Evolutionary conservation across 1,284 basidiomycete genomes (phyloP).

Genomic region (Crepidotus sp.): DNA sequence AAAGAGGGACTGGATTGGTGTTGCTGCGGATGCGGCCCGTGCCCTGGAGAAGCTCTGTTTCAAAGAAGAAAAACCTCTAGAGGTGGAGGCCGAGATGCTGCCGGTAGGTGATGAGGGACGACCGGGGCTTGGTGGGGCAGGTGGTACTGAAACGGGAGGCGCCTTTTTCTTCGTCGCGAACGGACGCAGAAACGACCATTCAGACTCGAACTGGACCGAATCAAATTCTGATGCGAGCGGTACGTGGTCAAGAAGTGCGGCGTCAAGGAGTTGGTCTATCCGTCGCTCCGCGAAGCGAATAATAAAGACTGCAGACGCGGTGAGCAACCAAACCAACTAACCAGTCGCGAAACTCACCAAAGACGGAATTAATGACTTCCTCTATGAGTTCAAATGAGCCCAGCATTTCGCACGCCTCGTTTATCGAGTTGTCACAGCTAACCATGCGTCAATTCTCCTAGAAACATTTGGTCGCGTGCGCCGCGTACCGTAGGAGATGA

Average conservation of each 20-base stretch:
- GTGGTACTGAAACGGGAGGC: conserved; percentile 27
- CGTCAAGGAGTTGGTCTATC: conserved; percentile 82
- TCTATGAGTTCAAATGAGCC: conserved; percentile 74
- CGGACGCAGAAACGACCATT: conserved; percentile 86
- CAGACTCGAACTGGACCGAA: conserved; percentile 87
- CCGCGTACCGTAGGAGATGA: conserved; percentile 62
- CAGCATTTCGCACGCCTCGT: conserved; percentile 68
- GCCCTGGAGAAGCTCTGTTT: conserved; percentile 50
- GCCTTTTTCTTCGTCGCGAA: conserved; percentile 61
- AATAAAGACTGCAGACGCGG: conserved; percentile 67
- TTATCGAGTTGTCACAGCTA: conserved; percentile 64
- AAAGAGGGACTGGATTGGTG: conserved; percentile 45
- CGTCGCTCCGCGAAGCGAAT: conserved; percentile 87
- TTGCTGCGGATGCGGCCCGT: conserved; percentile 34
- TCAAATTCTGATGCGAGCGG: conserved; percentile 74
- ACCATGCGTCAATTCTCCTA: not conserved
- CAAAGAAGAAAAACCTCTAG: conserved; percentile 54
- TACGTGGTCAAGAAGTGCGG: conserved; percentile 78
- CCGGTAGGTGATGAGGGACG: conserved; percentile 43
- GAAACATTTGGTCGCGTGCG: not conserved
- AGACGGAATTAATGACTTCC: conserved; percentile 91
- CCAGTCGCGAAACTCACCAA: conserved; percentile 45
- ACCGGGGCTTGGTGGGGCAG: conserved; percentile 37
- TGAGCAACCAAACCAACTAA: not conserved
- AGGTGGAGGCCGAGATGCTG: conserved; percentile 33